Evolutionary conservation across 2,329 filamentous ascomycete species (phyloP).

Genomic region (Cordyceps cicadae): DNA sequence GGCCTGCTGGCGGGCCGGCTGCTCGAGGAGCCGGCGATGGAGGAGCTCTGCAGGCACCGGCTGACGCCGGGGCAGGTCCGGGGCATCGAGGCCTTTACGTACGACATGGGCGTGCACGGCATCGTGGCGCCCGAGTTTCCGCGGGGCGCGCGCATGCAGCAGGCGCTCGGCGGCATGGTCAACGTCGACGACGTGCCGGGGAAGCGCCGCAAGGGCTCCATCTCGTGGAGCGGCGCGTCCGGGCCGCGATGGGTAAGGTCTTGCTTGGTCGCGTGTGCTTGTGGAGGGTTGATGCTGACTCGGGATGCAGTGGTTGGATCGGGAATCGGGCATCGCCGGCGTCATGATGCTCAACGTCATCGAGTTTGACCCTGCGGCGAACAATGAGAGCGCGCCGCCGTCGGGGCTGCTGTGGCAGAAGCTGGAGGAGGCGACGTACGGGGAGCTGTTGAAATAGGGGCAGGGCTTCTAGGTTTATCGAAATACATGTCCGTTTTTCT

Average conservation of each 20-base stretch:
- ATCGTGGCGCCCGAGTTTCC: conserved; percentile 31
- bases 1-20: conserved; percentile 25
- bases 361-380: not conserved
- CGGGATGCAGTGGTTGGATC: conserved; percentile 22
- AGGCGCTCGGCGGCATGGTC: conserved; percentile 32
- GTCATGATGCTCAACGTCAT: conserved; percentile 11
- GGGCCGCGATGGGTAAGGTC: conserved; percentile 35
- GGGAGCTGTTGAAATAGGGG: not conserved
- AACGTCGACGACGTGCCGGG: conserved; percentile 31
- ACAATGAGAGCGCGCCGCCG: not conserved
- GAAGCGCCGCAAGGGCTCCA: conserved; percentile 32
- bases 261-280: not conserved
- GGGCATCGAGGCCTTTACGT: conserved; percentile 15
- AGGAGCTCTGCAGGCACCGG: conserved; percentile 33
- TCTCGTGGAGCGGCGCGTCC: conserved; percentile 36
- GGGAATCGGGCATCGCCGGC: conserved; percentile 14
- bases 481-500: not conserved
- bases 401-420: conserved; percentile 4
- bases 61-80: conserved; percentile 23
- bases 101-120: conserved; percentile 15
- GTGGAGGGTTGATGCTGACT: not conserved
- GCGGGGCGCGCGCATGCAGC: conserved; percentile 23
- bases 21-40: conserved; percentile 22
- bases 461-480: not conserved
- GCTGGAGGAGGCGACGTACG: conserved; percentile 1